phyloP scores from a whole-genome alignment of 2,329 filamentous ascomycete species.

The Aureobasidium sp. region DNA sequence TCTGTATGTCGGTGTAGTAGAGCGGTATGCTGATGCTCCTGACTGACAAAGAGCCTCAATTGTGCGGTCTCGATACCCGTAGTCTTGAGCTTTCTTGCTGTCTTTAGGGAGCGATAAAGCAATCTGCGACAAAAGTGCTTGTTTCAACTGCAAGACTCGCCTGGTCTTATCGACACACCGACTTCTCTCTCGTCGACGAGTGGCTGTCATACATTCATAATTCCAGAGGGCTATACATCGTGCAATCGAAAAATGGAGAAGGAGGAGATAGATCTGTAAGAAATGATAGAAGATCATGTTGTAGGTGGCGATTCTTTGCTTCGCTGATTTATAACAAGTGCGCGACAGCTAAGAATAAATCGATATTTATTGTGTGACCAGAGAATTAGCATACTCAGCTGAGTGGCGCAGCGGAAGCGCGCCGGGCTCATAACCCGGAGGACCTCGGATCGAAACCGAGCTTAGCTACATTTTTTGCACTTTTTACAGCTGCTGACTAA shows the following conservation, averaged over 20 bases:
- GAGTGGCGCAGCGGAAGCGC: conserved; percentile 28
- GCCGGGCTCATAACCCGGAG: conserved; percentile 32
- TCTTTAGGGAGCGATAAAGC: background rate
- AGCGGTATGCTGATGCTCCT: background rate
- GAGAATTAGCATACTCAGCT: conserved; percentile 23
- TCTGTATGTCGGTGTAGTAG: background rate
- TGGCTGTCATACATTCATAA: too few species aligned
- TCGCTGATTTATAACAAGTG: too few species aligned
- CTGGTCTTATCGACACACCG: background rate
- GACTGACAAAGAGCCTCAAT: background rate
- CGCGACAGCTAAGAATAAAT: too few species aligned
- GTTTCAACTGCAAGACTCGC: background rate
- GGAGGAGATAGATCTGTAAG: too few species aligned
- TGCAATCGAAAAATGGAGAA: too few species aligned
- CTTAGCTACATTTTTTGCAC: conserved; percentile 26
- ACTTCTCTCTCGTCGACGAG: background rate
- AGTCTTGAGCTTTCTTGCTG: background rate
- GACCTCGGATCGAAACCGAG: conserved; percentile 29
- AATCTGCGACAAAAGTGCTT: background rate
- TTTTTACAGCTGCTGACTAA: too few species aligned
- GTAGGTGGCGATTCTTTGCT: too few species aligned
- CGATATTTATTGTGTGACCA: too few species aligned
- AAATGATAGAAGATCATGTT: too few species aligned
- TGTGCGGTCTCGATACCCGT: background rate
- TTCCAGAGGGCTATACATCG: too few species aligned